A percentile compares a stretch with the other conserved stretches of the same genome.
Conservation (phyloP, 177 flowering plant species). For the Vitis hybrid region DNA sequence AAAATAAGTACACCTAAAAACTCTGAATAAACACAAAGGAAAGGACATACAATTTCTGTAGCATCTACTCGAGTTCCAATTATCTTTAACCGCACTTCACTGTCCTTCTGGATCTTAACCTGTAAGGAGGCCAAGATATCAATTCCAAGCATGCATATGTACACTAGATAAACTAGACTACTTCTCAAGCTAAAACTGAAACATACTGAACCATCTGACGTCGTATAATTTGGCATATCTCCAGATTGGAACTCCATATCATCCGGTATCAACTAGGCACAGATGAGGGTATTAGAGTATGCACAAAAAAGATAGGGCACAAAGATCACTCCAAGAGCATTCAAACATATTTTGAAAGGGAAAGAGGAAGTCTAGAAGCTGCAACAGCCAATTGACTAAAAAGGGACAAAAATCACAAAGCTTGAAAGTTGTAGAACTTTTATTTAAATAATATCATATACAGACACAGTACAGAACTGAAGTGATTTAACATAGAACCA, state of each 20-base stretch:
- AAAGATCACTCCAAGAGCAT: background rate
- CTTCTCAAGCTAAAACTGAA: conserved; percentile 1
- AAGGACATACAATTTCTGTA: conserved; percentile 79
- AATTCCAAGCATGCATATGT: background rate
- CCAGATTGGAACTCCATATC: conserved; percentile 99
- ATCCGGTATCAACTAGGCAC: conserved; percentile 83
- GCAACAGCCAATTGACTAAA: background rate
- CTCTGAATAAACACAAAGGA: background rate
- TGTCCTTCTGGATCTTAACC: conserved; percentile 95
- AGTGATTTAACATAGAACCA: too few relatives aligned
- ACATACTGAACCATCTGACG: conserved; percentile 90
- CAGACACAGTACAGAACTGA: too few relatives aligned
- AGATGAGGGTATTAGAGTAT: too few relatives aligned
- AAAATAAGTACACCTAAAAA: background rate
- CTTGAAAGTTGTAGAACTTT: background rate
- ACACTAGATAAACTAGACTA: background rate
- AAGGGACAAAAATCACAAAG: background rate
- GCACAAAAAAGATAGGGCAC: too few relatives aligned
- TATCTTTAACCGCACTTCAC: conserved; percentile 88
- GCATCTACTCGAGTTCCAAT: conserved; percentile 97
- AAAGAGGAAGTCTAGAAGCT: background rate
- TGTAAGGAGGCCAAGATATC: conserved; percentile 23
- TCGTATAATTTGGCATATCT: conserved; percentile 83
- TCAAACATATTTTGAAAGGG: background rate
- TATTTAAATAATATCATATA: too few relatives aligned